Evolutionary conservation across 2,329 filamentous ascomycete species (phyloP), one percentile per base, ranked within the genome.

Genomic region (Zymoseptoria crescenta): DNA sequence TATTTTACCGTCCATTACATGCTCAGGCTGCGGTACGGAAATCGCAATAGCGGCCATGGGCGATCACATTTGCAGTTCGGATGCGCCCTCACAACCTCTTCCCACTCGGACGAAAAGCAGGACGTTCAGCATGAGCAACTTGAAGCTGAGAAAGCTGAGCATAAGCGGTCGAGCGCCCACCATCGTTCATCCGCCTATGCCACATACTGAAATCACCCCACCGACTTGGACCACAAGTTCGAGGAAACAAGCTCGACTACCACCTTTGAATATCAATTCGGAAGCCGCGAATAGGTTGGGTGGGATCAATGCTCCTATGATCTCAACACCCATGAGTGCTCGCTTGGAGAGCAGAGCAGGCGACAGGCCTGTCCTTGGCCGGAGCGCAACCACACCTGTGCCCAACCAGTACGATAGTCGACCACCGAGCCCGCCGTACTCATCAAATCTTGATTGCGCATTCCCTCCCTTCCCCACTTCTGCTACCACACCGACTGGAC

Each of bases 11-110:
- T 86, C 86, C 24, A 89, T 96, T 75, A 96, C 93, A 80, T 96
- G 91, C 75, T 95, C 91, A 56, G 85, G 81, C 76, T 96, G 91
- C 72, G 83, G 85, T 49, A 74, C 78, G 49, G 83, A 92, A 69
- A 88, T 96, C 59, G 87, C 91, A 72, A 94, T 96, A 67, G 88
- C 88, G 35, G 78, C 85, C 71, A 91, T 96, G 88, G 89, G 88
- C 61, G 89, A 94, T 58, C 91, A 96, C 76, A 72, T 88, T 61
- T 96, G 91, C 73, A 72, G 63, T 19, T 29, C 58, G 54, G 53
- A 54, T 29, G 51, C 60, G 56, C 52, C 56, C 59, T 55, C 54
- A 21, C 56, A 60, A 55, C 52, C 56, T 59, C 54, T 52, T n/a
- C 57, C 62, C 6, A 59, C 60, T 3, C 54, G 62, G 8, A 56